Conservation (phyloP, 176 grass and related monocot genomes). For the Carex scoparia region DNA sequence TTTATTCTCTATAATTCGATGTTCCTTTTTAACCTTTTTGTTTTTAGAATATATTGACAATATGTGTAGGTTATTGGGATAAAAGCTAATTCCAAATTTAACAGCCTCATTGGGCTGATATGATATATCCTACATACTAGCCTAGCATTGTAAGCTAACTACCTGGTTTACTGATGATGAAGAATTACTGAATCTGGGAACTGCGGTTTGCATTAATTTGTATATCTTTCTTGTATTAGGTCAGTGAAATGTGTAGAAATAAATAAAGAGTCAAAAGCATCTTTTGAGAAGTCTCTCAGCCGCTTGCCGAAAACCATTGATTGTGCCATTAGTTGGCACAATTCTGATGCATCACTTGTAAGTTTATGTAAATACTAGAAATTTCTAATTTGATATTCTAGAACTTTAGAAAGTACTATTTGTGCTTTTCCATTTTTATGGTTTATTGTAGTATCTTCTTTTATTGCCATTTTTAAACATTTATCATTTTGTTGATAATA, state of each 20-base stretch:
- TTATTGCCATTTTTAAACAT: not conserved
- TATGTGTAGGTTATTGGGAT: not conserved
- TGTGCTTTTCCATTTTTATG: not conserved
- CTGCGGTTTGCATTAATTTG: not conserved
- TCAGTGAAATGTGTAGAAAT: slow-evolving; percentile 98
- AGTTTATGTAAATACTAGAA: slow-evolving; percentile 12
- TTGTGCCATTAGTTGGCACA: slow-evolving; percentile 89
- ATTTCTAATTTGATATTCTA: not conserved
- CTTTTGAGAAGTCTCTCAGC: slow-evolving; percentile 83
- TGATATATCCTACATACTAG: not conserved
- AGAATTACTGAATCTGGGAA: not conserved
- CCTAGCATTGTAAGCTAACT: not conserved
- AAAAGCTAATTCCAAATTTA: not conserved
- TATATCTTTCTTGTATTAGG: slow-evolving; percentile 38
- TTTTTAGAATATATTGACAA: not conserved
- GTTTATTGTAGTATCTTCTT: not conserved
- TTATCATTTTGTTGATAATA: not conserved
- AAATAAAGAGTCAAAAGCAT: slow-evolving; percentile 84
- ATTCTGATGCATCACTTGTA: slow-evolving; percentile 91
- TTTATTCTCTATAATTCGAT: slow-evolving; percentile 14
- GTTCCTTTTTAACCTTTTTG: not conserved
- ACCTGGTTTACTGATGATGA: not conserved
- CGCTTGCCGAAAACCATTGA: slow-evolving; percentile 63
- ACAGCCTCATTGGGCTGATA: not conserved
- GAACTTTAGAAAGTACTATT: not conserved